Evolutionary conservation across 2,329 filamentous ascomycete species (phyloP).

Genomic region (Fusarium sp.): DNA sequence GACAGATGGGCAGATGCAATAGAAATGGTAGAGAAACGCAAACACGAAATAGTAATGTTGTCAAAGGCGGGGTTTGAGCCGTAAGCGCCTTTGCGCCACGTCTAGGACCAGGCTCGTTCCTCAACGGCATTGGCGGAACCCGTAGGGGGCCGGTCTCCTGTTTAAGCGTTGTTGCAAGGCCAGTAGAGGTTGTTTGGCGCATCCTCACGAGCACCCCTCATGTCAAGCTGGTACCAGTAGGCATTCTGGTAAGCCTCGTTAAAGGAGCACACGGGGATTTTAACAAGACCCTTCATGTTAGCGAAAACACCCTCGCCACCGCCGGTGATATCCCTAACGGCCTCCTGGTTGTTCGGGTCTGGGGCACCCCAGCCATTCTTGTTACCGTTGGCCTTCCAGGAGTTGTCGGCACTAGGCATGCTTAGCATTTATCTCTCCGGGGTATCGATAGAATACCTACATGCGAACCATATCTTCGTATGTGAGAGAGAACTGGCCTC

Average conservation of each 20-base stretch:
- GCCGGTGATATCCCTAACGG: neutral
- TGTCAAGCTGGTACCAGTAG: neutral
- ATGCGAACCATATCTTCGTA: neutral
- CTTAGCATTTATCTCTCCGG: no score
- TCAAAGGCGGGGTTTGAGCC: neutral
- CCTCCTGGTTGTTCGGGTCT: neutral
- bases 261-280: neutral
- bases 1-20: no score
- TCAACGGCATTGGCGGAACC: neutral
- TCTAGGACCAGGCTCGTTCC: neutral
- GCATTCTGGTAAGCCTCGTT: neutral
- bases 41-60: neutral
- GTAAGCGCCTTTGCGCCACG: neutral
- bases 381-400: neutral
- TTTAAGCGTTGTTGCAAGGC: conserved; percentile 1
- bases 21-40: neutral
- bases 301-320: neutral
- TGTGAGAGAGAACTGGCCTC: neutral
- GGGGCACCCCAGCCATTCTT: neutral
- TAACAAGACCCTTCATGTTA: neutral
- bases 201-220: neutral
- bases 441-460: neutral
- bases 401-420: neutral
- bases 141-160: neutral
- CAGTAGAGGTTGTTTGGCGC: neutral